These are phyloP conservation scores for Carallia pectinifolia DNA, from an alignment of 345 rosid genomes.

Conservation along the genomic window DNA sequence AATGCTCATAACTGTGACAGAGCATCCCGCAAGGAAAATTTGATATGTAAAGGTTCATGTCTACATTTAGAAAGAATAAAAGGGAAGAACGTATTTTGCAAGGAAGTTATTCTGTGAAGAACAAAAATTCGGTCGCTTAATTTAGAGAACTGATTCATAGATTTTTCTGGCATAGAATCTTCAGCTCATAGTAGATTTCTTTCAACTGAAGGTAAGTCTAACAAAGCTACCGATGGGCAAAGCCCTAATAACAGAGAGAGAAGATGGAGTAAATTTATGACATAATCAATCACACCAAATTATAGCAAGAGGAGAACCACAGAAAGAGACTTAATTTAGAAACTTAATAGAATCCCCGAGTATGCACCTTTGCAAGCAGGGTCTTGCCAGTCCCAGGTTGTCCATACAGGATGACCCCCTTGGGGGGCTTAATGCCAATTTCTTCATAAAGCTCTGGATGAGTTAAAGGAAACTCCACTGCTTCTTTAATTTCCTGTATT, in stretches of 20 bases:
- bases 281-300: neutral
- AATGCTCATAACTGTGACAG: neutral
- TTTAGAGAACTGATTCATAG: neutral
- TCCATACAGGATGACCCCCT: conserved; percentile 96
- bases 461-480: conserved; percentile 95
- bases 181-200: too few species aligned
- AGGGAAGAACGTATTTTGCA: neutral
- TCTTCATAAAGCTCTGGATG: conserved; percentile 99
- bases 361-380: conserved; percentile 84
- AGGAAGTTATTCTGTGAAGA: neutral
- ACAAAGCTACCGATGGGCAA: too few species aligned
- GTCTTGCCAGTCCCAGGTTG: conserved; percentile 99
- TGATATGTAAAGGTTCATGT: neutral
- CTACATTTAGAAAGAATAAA: neutral
- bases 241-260: too few species aligned
- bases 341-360: neutral
- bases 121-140: neutral
- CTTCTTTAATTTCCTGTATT: conserved; percentile 98
- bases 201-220: too few species aligned
- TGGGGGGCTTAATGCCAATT: conserved; percentile 96
- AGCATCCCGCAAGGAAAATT: neutral
- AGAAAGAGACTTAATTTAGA: too few species aligned
- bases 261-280: too few species aligned
- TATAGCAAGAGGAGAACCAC: neutral
- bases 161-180: neutral